Conservation (phyloP, 2,329 filamentous ascomycete genomes). For the Clonostachys byssicola region DNA sequence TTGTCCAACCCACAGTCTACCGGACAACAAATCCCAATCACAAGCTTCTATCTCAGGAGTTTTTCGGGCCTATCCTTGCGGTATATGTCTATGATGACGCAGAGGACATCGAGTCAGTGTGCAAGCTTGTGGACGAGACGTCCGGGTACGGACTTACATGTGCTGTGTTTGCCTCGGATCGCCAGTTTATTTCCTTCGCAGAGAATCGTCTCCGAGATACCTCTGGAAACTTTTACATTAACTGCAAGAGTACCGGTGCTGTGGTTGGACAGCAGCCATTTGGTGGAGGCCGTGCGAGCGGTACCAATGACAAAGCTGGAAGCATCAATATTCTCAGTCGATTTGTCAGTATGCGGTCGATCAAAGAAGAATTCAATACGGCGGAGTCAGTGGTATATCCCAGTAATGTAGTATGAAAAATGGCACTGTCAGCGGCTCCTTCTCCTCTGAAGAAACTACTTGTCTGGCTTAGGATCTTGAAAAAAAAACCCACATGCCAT, state of each 20-base stretch:
- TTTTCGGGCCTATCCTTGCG: background rate
- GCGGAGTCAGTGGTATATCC: background rate
- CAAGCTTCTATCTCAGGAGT: background rate
- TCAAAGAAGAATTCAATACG: slow-evolving; percentile 39
- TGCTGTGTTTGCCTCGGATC: slow-evolving; percentile 43
- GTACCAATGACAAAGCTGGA: slow-evolving; percentile 54
- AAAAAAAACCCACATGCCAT: no score
- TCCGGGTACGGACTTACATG: slow-evolving; percentile 29
- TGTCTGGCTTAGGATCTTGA: no score
- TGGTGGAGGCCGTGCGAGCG: slow-evolving; percentile 45
- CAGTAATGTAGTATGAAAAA: background rate
- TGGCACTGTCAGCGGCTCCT: no score
- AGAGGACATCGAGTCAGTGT: slow-evolving; percentile 4
- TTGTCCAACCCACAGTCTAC: background rate
- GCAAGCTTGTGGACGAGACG: background rate
- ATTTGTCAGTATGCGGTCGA: slow-evolving; percentile 44
- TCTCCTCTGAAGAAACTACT: no score
- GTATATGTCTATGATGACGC: background rate
- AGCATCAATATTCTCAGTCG: slow-evolving; percentile 42
- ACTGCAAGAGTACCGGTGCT: slow-evolving; percentile 53
- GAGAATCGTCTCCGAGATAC: slow-evolving; percentile 47
- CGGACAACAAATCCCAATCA: background rate
- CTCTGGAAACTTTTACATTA: slow-evolving; percentile 54
- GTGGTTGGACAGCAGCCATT: slow-evolving; percentile 54
- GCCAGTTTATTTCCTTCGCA: slow-evolving; percentile 39